These are phyloP conservation scores for Hygrophoropsis aurantiaca DNA, from an alignment of 768 basidiomycete species.

Conservation along the genomic window DNA sequence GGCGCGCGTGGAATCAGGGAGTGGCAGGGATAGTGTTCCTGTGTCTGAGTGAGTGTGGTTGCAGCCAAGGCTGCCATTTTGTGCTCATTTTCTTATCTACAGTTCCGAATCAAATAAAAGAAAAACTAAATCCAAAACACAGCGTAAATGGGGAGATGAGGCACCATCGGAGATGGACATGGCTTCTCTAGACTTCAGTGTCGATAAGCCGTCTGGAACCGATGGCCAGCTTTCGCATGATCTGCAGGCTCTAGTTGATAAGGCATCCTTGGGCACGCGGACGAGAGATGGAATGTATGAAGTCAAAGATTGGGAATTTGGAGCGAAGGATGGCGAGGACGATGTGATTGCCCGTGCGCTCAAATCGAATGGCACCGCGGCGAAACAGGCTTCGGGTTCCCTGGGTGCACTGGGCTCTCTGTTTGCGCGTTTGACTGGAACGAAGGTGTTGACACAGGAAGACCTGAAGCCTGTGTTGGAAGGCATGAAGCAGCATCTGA, in stretches of 20 bases:
- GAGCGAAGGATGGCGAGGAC: conserved; percentile 39
- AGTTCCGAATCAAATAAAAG: conserved; percentile 64
- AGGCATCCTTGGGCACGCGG: conserved; percentile 73
- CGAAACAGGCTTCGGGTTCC: conserved; percentile 40
- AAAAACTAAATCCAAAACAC: conserved; percentile 65
- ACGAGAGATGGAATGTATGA: conserved; percentile 74
- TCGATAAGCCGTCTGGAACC: conserved; percentile 44
- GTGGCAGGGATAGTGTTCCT: conserved; percentile 60
- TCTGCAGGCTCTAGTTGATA: conserved; percentile 63
- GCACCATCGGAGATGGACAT: conserved; percentile 83
- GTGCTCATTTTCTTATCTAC: conserved; percentile 39
- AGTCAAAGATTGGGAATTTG: conserved; percentile 85
- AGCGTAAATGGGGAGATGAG: conserved; percentile 92
- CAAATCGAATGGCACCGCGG: conserved; percentile 38
- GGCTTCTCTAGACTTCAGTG: conserved; percentile 88
- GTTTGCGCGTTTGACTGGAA: conserved; percentile 83
- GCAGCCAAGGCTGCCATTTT: neutral
- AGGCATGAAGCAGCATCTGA: conserved; percentile 96
- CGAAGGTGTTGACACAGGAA: conserved; percentile 75
- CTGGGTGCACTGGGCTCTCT: conserved; percentile 72
- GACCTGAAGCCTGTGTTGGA: conserved; percentile 88
- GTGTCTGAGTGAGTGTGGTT: conserved; percentile 67
- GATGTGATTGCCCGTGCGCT: conserved; percentile 63
- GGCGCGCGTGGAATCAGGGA: conserved; percentile 49
- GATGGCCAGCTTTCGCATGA: conserved; percentile 41